Evolutionary conservation across 208 protist species (phyloP).

Genomic region (Trypanosoma brucei): DNA sequence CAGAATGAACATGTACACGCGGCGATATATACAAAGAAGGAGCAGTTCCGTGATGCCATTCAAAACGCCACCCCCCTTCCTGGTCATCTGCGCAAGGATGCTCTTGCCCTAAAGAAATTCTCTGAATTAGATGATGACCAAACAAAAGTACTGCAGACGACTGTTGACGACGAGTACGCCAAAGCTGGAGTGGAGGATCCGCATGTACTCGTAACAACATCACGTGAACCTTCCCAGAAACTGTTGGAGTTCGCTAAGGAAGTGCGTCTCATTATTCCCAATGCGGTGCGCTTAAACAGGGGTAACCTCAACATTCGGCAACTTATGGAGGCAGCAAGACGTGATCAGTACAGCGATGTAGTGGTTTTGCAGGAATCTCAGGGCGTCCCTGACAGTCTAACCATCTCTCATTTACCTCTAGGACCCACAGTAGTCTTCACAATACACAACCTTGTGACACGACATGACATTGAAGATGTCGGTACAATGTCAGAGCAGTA

Average conservation of each 20-base stretch:
- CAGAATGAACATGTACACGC: slow-evolving; percentile 83
- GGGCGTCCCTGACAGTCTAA: slow-evolving; percentile 96
- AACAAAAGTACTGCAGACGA: slow-evolving; percentile 50
- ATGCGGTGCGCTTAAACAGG: slow-evolving; percentile 97
- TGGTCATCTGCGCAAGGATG: slow-evolving; percentile 80
- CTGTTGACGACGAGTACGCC: slow-evolving; percentile 97
- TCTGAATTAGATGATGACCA: slow-evolving; percentile 86
- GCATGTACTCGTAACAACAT: slow-evolving; percentile 98
- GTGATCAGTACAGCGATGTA: slow-evolving; percentile 96
- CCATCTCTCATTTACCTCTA: slow-evolving; percentile 97
- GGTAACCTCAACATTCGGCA: slow-evolving; percentile 92
- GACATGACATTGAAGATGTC: slow-evolving; percentile 95
- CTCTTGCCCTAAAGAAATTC: slow-evolving; percentile 82
- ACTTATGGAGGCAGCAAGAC: slow-evolving; percentile 93
- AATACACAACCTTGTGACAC: slow-evolving; percentile 95
- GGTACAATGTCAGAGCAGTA: slow-evolving; percentile 93
- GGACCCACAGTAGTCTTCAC: slow-evolving; percentile 99
- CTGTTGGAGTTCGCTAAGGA: slow-evolving; percentile 99
- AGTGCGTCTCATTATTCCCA: slow-evolving; percentile 97
- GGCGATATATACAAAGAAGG: slow-evolving; percentile 68
- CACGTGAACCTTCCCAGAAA: slow-evolving; percentile 93
- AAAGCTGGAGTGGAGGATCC: slow-evolving; percentile 95
- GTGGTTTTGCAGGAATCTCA: slow-evolving; percentile 98
- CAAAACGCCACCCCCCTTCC: slow-evolving; percentile 75
- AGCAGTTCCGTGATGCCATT: slow-evolving; percentile 81